Evolutionary conservation across 169 alveolate species (phyloP), one percentile per base, ranked within the genome.

Genomic region (Ichthyophthirius multifiliis): DNA sequence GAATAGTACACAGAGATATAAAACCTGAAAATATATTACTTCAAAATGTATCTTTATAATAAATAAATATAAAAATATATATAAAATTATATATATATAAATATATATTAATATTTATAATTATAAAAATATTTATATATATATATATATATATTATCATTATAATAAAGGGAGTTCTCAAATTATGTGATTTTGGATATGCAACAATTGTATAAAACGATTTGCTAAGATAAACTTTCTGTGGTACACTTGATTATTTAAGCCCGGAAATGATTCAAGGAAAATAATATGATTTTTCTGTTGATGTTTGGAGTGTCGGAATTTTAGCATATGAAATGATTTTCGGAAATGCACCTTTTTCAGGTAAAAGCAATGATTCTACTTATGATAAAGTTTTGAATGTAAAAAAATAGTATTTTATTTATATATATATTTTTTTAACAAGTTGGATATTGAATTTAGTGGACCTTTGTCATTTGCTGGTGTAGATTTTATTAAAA

Each of bases 171-270:
- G 48, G 65, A 37, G 44, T 71, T 20, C 32, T 81, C 47, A 81
- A 81, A 43, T 76, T 89, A n/a, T 80, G 90, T 15, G 93, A 89
- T 45, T 84, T 89, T 73, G 93, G 93, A n/a, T 84, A 76, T 37
- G 76, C 89, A 35, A 83, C 84, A 30, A 83, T 83, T 45, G 76
- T 65, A 10, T 12, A 65, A 34, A 67, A 77, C 16, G 75, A 84
- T 41, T 15, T 65, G 23, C 80, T 73, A 44, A 81, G 86, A 37
- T 47, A 74, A 30, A 55, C 82, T 27, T 81, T 81, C 43, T 81
- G 86, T 31, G 88, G 88, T n/a, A 83, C 88, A 27, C 65, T 76
- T 23, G 84, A 83, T 83, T 83, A 83, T 65, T 62, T 83, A 41
- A 46, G 80, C 16, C 88, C 88, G 1, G 88, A 83, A 71, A 74